Conservation (phyloP, 192 early-diverging fungal species). For the Podila verticillata region DNA sequence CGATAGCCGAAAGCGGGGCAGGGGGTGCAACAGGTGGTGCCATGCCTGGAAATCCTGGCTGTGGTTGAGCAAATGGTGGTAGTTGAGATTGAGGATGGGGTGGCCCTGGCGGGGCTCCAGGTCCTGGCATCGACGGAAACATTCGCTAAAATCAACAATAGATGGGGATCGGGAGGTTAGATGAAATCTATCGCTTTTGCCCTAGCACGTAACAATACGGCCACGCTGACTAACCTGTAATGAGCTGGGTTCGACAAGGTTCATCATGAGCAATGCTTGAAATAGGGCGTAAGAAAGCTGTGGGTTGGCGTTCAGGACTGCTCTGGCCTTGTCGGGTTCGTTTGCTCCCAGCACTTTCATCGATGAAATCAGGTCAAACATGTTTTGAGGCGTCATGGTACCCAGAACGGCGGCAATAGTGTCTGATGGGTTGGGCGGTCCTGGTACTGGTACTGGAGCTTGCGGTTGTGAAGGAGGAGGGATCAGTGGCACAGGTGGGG, state of each 20-base stretch:
- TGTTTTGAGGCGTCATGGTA: conserved; percentile 41
- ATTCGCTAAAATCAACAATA: conserved; percentile 3
- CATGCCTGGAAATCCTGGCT: conserved; percentile 21
- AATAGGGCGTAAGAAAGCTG: conserved; percentile 87
- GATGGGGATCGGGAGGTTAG: neutral
- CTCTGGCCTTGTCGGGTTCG: conserved; percentile 72
- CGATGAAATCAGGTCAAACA: conserved; percentile 39
- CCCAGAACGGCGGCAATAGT: conserved; percentile 43
- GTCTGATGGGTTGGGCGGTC: conserved; percentile 23
- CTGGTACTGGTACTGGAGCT: neutral
- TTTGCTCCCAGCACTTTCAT: conserved; percentile 51
- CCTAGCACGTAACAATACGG: neutral
- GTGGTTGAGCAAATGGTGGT: conserved; percentile 19
- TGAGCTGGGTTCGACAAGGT: conserved; percentile 75
- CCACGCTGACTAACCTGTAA: conserved; percentile 60
- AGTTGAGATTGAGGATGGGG: conserved; percentile 29
- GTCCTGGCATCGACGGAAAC: conserved; percentile 50
- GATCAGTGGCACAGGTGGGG: conserved; percentile 1
- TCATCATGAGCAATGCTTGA: conserved; percentile 82
- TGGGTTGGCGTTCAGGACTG: conserved; percentile 79
- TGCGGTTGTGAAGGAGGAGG: neutral
- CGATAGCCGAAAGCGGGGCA: conserved; percentile 6
- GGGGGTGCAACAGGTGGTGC: conserved; percentile 13
- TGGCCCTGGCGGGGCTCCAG: conserved; percentile 14
- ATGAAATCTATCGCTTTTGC: neutral